Base-by-base conservation (phyloP, 2,329 filamentous ascomycete species). In the Akanthomyces lecanii region DNA sequence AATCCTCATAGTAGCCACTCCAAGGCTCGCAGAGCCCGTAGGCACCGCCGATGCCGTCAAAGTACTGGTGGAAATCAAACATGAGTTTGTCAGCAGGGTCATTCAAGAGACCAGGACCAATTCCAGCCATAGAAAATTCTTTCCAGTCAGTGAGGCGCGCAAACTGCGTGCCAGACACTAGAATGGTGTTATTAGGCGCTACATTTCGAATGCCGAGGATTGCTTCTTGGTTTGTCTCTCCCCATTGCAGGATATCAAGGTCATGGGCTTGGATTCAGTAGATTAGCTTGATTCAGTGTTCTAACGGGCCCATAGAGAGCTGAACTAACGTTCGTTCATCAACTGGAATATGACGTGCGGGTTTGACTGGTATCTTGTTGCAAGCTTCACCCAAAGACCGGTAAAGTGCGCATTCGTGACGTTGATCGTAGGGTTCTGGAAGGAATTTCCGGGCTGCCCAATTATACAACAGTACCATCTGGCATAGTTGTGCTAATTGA, bases 401-500 rank as follows among this genome's bases (percentile, higher is more conserved):
- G 36, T 42, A 25, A 55, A 55, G 18, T 55, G 33, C 6, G 36
- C 52, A 18, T 55, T 55, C 11, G 52, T 55, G n/a, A 55, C 52
- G 12, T n/a, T 40, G 3, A 42, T 25, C 11, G 7, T 28, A 6
- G 53, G 53, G 18, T 55, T 55, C 23, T 28, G 40, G 38, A 55
- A 55, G 2, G 53, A 55, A 14, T 55, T 55, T 14, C 30, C 53
- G 6, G 53, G 53, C 38, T 55, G 53, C 3, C 53, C 53, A 28
- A 44, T 55, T 7, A 55, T 55, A 28, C 38, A 38, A 16, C 53
- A 55, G 21, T 55, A 55, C 53, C 53, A 55, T 55, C 53, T 42
- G 1, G 53, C 38, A n/a, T 55, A 55, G 8, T 55, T 55, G 16
- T 55, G 53, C 53, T 44, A 4, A 7, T 5, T 21, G 11, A 16